Percentiles rank a stretch among this genome's conserved stretches.
Evolutionary conservation across 768 basidiomycete genomes (phyloP).

Genomic region (Coprinopsis cinerea): DNA sequence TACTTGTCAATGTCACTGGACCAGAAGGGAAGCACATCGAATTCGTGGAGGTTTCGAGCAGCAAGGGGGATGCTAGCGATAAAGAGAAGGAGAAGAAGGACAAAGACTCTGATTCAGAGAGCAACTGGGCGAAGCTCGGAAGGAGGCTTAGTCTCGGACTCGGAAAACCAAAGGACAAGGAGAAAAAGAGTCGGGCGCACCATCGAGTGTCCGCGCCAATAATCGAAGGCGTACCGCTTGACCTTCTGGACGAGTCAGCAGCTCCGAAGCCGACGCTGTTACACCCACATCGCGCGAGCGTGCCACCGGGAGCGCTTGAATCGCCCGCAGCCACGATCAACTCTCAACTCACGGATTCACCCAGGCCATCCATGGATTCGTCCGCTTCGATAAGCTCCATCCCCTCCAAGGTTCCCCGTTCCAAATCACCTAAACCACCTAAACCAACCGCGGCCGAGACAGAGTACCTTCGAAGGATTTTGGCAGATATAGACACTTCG

Average conservation of each 20-base stretch:
- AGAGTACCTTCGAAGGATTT: constrained; percentile 61
- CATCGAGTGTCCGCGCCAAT: constrained; percentile 14
- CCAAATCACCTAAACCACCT: constrained; percentile 44
- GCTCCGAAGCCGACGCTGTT: constrained; percentile 2
- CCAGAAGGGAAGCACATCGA: constrained; percentile 9
- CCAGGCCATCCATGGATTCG: background rate
- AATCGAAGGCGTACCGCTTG: constrained; percentile 14
- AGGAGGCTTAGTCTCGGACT: constrained; percentile 35
- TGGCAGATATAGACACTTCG: constrained; percentile 54
- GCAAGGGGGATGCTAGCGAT: background rate
- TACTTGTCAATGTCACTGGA: constrained; percentile 1
- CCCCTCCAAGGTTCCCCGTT: constrained; percentile 19
- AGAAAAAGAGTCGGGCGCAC: constrained; percentile 24
- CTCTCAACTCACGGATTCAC: background rate
- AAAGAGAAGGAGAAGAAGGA: constrained; percentile 9
- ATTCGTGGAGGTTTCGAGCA: background rate
- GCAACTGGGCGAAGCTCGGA: constrained; percentile 55
- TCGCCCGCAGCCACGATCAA: constrained; percentile 10
- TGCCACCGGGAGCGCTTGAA: background rate
- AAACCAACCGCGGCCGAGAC: constrained; percentile 53
- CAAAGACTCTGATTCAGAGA: constrained; percentile 1
- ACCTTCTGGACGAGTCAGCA: background rate
- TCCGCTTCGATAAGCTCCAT: background rate
- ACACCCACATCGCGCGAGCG: constrained; percentile 3
- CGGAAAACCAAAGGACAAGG: constrained; percentile 30